Evolutionary conservation across 1,284 basidiomycete genomes (phyloP).

Genomic region (Sparassis latifolia): DNA sequence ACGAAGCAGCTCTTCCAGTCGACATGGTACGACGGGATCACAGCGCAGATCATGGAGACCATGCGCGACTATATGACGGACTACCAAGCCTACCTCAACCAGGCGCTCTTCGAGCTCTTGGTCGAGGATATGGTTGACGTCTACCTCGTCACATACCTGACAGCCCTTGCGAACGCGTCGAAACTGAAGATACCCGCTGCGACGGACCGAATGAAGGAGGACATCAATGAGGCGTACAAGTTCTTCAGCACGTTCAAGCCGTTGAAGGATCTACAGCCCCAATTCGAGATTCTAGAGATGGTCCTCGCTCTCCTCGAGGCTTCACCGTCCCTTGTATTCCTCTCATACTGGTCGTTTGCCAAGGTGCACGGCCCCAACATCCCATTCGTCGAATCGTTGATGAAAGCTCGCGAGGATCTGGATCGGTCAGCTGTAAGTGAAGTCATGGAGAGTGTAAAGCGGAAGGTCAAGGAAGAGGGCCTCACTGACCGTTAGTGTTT

Average conservation of each 20-base stretch:
- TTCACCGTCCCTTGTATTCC: constrained; percentile 87
- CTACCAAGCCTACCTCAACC: constrained; percentile 88
- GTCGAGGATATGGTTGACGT: constrained; percentile 91
- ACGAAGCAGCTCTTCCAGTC: constrained; percentile 83
- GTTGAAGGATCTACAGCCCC: constrained; percentile 72
- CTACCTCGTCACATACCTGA: constrained; percentile 90
- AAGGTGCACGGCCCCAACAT: constrained; percentile 93
- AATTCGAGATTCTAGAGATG: constrained; percentile 86
- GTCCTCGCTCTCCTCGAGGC: constrained; percentile 84
- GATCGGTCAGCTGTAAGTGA: constrained; percentile 84
- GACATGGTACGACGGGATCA: constrained; percentile 84
- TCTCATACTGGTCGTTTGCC: constrained; percentile 96
- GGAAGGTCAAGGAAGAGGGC: constrained; percentile 87
- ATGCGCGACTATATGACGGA: constrained; percentile 95
- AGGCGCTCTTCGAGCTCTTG: constrained; percentile 87
- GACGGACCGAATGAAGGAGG: constrained; percentile 75
- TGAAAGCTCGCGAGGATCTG: constrained; percentile 87
- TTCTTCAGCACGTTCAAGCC: constrained; percentile 83
- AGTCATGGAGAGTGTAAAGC: constrained; percentile 90
- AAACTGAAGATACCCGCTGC: constrained; percentile 87
- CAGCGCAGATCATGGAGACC: constrained; percentile 87
- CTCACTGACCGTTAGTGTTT: constrained; percentile 72
- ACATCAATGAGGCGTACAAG: constrained; percentile 71
- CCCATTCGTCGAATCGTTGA: constrained; percentile 83
- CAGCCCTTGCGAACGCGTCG: constrained; percentile 77